Conservation (phyloP, 202 grass and related monocot genomes). For the Hordeum pubiflorum region DNA sequence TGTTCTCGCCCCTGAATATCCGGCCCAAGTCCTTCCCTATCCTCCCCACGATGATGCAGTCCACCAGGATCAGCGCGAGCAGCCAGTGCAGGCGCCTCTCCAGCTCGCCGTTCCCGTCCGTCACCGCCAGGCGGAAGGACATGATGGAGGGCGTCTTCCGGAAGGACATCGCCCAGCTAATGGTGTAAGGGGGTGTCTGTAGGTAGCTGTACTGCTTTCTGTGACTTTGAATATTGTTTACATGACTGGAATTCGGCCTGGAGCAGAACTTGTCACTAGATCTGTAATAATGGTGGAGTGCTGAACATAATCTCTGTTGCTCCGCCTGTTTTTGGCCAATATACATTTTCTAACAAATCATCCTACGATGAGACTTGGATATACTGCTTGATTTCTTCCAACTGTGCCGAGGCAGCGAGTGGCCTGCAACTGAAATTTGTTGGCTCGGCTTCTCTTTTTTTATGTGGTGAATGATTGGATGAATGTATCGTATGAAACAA, state of each 20-base stretch:
- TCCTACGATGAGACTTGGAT: background rate
- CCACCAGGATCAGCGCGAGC: conserved; percentile 31
- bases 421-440: background rate
- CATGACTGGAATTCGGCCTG: background rate
- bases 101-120: conserved; percentile 13
- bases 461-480: background rate
- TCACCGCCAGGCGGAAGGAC: conserved; percentile 36
- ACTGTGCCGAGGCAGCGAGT: background rate
- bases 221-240: background rate
- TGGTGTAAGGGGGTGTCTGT: conserved; percentile 34
- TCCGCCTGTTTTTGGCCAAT: conserved; percentile 18
- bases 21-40: conserved; percentile 49
- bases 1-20: conserved; percentile 61
- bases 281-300: conserved; percentile 28
- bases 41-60: conserved; percentile 50
- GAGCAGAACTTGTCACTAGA: background rate
- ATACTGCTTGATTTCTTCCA: background rate
- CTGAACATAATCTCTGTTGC: conserved; percentile 1
- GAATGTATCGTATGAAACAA: background rate
- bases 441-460: background rate
- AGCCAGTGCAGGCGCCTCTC: conserved; percentile 53
- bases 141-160: conserved; percentile 54
- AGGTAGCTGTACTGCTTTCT: conserved; percentile 19
- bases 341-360: conserved; percentile 19
- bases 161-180: conserved; percentile 77